phyloP scores from a whole-genome alignment of 129 eudicot species.

The Flaveria trinervia region DNA sequence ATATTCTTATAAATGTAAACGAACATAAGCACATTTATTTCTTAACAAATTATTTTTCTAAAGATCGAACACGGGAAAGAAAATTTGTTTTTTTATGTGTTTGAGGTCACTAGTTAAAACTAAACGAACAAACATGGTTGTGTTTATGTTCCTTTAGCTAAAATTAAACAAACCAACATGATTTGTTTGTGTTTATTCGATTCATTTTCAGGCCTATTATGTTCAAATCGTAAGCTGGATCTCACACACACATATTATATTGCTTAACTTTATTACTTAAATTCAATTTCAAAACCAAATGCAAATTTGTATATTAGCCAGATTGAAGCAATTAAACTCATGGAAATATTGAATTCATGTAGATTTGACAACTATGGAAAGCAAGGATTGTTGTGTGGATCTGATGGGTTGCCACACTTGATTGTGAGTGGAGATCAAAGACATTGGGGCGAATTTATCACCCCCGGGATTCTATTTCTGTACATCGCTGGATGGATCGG shows the following conservation, averaged over 20 bases:
- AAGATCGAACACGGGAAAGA: neutral
- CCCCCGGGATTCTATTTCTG: conserved; percentile 85
- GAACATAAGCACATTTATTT: no score
- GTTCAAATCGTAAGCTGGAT: neutral
- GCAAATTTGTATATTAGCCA: neutral
- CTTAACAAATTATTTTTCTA: no score
- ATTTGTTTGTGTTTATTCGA: neutral
- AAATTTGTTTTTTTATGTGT: neutral
- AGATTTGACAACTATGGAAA: conserved; percentile 94
- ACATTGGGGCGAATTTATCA: conserved; percentile 99
- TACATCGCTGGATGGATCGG: conserved; percentile 99
- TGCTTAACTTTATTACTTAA: neutral
- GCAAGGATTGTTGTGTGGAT: conserved; percentile 91
- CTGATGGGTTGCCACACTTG: conserved; percentile 96
- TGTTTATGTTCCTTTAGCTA: no score
- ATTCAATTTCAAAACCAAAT: neutral
- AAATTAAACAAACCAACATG: no score
- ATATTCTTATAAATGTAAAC: neutral
- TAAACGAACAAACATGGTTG: no score
- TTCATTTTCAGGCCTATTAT: neutral
- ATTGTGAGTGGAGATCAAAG: conserved; percentile 97
- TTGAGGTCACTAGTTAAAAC: neutral
- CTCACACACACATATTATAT: neutral
- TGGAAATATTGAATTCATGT: conserved; percentile 8
- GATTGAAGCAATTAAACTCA: neutral